Base-by-base conservation (phyloP, 345 rosid genomes). In the Fremontodendron californicum region DNA sequence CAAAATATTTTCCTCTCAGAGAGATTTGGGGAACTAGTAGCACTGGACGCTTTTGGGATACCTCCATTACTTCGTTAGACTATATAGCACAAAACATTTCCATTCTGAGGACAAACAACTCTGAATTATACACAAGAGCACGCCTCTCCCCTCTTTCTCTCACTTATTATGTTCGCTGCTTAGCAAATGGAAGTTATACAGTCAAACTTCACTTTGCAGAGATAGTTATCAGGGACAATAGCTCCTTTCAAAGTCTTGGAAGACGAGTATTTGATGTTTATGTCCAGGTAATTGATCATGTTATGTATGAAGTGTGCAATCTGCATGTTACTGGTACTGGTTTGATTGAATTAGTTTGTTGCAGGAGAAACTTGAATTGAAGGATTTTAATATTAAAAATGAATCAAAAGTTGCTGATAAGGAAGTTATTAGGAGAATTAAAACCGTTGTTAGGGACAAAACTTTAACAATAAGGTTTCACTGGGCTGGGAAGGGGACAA, bases 181-280 rank as follows among this genome's bases (percentile, higher is more conserved):
- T 89, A 45, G 76, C 79, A 55, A 86, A 85, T 61, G 93, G 88
- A 71, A 87, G 49, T 54, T 89, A 89, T 73, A 83, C 84, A 0
- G 88, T 89, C 27, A 89, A 74, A 40, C 90, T 89, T 35, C 87
- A 81, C 71, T 89, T 89, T 81, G 84, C 86, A 11, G 90, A 87
- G 81, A 87, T 89, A 64, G 75, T 76, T 62, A 84, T 87, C 73
- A 82, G 77, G 25, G 79, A 85, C 35, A 83, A 87, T 68, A 80
- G 72, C 16, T 76, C 90, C 13, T 87, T 75, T 60, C 3, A 27
- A 2, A 82, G 85, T 77, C 83, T 86, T 0, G 90, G 89, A 40
- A 89, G 80, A 79, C 81, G 89, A 37, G 57, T 89, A 60, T 89
- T 87, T 46, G 74, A 89, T 80, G 84, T 89, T 74, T 85, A 86